phyloP scores from a whole-genome alignment of 768 basidiomycete species.

The Stropharia rugosoannulata region DNA sequence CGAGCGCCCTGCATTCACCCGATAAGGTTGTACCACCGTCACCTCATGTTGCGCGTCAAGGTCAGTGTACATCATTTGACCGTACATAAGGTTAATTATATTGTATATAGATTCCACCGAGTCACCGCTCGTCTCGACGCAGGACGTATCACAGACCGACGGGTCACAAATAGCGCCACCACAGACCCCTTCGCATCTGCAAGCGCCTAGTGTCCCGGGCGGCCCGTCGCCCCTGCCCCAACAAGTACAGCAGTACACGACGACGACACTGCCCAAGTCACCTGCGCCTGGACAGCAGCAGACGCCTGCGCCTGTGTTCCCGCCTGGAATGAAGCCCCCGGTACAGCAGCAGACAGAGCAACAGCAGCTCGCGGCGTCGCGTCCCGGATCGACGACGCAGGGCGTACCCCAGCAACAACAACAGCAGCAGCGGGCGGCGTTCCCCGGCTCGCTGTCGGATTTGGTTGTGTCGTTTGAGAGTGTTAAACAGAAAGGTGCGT shows the following conservation, averaged over 20 bases:
- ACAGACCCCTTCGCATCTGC: slow-evolving; percentile 25
- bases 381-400: slow-evolving; percentile 55
- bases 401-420: slow-evolving; percentile 32
- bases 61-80: slow-evolving; percentile 26
- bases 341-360: slow-evolving; percentile 30
- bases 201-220: neutral
- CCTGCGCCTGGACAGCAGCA: slow-evolving; percentile 43
- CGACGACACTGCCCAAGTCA: slow-evolving; percentile 23
- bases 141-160: slow-evolving; percentile 39
- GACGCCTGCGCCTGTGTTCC: slow-evolving; percentile 61
- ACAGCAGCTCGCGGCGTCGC: slow-evolving; percentile 40
- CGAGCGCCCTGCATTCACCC: slow-evolving; percentile 53
- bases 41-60: slow-evolving; percentile 56
- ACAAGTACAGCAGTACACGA: slow-evolving; percentile 35
- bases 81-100: neutral
- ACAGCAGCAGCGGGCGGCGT: slow-evolving; percentile 37
- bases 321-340: slow-evolving; percentile 65
- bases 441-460: slow-evolving; percentile 88
- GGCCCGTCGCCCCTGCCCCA: slow-evolving; percentile 43
- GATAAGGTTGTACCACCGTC: slow-evolving; percentile 52
- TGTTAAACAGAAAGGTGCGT: slow-evolving; percentile 92
- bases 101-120: slow-evolving; percentile 40
- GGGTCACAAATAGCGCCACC: slow-evolving; percentile 31
- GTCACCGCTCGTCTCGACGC: slow-evolving; percentile 32
- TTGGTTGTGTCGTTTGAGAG: slow-evolving; percentile 93